Percentiles rank a stretch among this genome's conserved stretches.
phyloP scores from a whole-genome alignment of 148 eudicot genomes.

The Dysphania ambrosioides region DNA sequence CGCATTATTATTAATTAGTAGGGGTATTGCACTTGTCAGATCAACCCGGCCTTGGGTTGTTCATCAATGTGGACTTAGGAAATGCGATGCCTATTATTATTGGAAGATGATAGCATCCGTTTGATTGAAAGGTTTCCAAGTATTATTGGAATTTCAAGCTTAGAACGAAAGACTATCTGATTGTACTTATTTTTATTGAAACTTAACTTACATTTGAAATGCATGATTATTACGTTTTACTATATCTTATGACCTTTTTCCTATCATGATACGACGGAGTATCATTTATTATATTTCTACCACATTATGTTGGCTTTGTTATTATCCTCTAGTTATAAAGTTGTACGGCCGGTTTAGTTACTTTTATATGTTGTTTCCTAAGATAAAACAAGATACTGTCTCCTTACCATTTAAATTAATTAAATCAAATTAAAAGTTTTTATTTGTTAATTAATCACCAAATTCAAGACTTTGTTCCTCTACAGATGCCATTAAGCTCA shows the following conservation, averaged over 20 bases:
- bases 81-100: constrained; percentile 24
- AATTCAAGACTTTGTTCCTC: too few relatives aligned
- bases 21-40: constrained; percentile 18
- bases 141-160: constrained; percentile 33
- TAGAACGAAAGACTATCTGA: constrained; percentile 9
- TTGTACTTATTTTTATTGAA: constrained; percentile 31
- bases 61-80: constrained; percentile 23
- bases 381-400: too few relatives aligned
- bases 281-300: too few relatives aligned
- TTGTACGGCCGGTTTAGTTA: too few relatives aligned
- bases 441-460: too few relatives aligned
- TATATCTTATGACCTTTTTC: not conserved
- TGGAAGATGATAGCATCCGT: constrained; percentile 20
- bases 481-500: too few relatives aligned
- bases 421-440: too few relatives aligned
- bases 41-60: constrained; percentile 11
- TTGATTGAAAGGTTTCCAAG: constrained; percentile 23
- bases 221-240: constrained; percentile 21
- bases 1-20: constrained; percentile 24
- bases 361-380: too few relatives aligned
- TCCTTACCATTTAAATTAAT: too few relatives aligned
- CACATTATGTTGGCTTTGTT: too few relatives aligned
- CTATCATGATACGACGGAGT: too few relatives aligned
- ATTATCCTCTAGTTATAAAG: too few relatives aligned
- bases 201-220: constrained; percentile 22